Evolutionary conservation across 2,329 filamentous ascomycete genomes (phyloP).

Genomic region (Scortechinia acanthostroma): DNA sequence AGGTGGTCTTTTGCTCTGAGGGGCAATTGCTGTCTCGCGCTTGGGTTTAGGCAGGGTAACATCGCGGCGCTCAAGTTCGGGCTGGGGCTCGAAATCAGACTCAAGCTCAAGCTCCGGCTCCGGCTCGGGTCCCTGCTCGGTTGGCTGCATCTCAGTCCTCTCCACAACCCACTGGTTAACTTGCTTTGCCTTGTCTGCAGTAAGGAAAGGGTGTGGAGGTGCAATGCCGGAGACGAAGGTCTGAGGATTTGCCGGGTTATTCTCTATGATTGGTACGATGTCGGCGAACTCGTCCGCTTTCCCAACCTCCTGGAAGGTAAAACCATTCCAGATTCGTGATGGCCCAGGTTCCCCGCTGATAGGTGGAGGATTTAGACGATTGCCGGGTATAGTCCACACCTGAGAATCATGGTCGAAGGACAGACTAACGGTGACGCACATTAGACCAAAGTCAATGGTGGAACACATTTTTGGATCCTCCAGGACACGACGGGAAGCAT

Average conservation of each 20-base stretch:
- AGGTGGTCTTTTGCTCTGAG: background rate
- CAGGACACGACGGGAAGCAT: background rate
- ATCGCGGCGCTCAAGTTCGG: background rate
- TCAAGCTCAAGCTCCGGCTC: background rate
- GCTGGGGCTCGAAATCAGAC: no score
- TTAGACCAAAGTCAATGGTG: background rate
- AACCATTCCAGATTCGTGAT: constrained; percentile 19
- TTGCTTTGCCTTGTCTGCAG: constrained; percentile 14
- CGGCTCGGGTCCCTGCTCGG: constrained; percentile 3
- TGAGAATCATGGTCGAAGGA: background rate
- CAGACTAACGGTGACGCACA: background rate
- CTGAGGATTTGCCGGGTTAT: constrained; percentile 3
- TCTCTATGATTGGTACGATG: constrained; percentile 8
- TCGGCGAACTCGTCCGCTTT: constrained; percentile 11
- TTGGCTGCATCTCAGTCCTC: constrained; percentile 9
- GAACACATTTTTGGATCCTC: background rate
- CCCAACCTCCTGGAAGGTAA: constrained; percentile 18
- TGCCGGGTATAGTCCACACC: background rate
- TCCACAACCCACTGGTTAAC: constrained; percentile 18
- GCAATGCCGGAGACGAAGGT: constrained; percentile 4
- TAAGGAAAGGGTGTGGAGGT: constrained; percentile 12
- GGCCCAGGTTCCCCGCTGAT: constrained; percentile 6
- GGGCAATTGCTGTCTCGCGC: background rate
- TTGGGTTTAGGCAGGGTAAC: background rate
- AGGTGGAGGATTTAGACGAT: background rate